Conservation (phyloP, 2,329 filamentous ascomycete genomes). For the Chlorencoelia australis region DNA sequence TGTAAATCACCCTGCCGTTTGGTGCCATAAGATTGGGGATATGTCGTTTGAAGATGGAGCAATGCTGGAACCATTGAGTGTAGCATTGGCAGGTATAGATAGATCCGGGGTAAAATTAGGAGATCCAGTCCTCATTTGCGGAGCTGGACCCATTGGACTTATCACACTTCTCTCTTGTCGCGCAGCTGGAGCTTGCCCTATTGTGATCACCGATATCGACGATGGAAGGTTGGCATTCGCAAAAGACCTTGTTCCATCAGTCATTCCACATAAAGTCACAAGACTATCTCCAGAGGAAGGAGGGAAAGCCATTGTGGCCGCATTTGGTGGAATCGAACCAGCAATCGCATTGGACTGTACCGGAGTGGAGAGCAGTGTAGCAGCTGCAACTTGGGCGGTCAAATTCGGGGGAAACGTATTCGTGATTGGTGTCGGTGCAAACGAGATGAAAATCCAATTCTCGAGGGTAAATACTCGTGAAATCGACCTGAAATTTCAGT, state of each 20-base stretch:
- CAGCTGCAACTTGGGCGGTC: slow-evolving; percentile 75
- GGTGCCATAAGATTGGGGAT: slow-evolving; percentile 92
- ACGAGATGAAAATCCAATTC: slow-evolving; percentile 91
- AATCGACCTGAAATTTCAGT: slow-evolving; percentile 93
- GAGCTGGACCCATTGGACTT: slow-evolving; percentile 87
- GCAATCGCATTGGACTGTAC: slow-evolving; percentile 84
- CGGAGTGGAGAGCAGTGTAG: slow-evolving; percentile 82
- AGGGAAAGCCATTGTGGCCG: slow-evolving; percentile 54
- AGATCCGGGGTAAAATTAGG: slow-evolving; percentile 71
- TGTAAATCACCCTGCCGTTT: slow-evolving; percentile 86
- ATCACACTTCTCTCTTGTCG: slow-evolving; percentile 76
- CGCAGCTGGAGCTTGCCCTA: slow-evolving; percentile 79
- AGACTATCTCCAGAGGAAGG: slow-evolving; percentile 58
- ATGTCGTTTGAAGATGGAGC: slow-evolving; percentile 90
- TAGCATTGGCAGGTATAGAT: slow-evolving; percentile 81
- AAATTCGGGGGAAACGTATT: slow-evolving; percentile 98
- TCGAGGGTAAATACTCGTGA: slow-evolving; percentile 87
- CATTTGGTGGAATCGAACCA: slow-evolving; percentile 72
- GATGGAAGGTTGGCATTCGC: slow-evolving; percentile 77
- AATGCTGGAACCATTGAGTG: slow-evolving; percentile 80
- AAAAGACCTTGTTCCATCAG: slow-evolving; percentile 68
- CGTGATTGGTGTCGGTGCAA: slow-evolving; percentile 89
- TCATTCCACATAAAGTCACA: slow-evolving; percentile 71
- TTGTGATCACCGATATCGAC: slow-evolving; percentile 93
- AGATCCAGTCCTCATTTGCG: slow-evolving; percentile 81